Base-by-base conservation (phyloP, 192 early-diverging fungal species). In the Coemansia sp. region DNA sequence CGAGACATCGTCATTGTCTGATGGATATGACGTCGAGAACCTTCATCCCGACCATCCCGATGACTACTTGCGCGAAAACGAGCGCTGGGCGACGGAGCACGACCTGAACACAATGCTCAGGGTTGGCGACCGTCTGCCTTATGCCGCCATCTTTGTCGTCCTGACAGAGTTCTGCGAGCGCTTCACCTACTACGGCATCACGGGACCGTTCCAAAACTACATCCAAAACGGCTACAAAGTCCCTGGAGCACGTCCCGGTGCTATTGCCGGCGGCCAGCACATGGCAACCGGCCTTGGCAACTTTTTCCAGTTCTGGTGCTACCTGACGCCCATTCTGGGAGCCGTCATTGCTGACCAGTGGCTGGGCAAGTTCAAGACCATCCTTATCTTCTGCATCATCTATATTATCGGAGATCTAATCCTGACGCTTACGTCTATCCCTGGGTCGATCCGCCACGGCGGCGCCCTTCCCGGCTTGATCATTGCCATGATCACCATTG, bases 361-460 rank as follows among this genome's bases (percentile, higher is more conserved):
- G 76, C 59, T 85, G 38, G 91, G 91, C 68, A 91, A 90, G 76
- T 91, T 86, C 76, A 87, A 85, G 56, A 86, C 91, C 13, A 90
- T 93, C 57, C 35, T 86, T 9, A 5, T 90, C 29, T 91, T 93
- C 66, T 66, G 76, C 45, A n/a, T 75, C 29, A 57, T 89, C 61
- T 93, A 93, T 69, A 74, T 88, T 29, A 5, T 87, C 45, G 91
- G 91, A 59, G 70, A 89, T 29, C 20, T 87, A 8, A 61, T 91
- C 43, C 65, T 92, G 20, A 89, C 85, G 25, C 62, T 83, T 8
- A 90, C 91, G 0, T 81, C 91, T 15, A 83, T 87, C 49, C 80
- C 83, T 1, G 48, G 63, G 5, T 83, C 88, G n/a, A 87, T 91
- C 61, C 69, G 55, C 14, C 65, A 62, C 56, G 83, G 82, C 61